A percentile compares a stretch with the other conserved stretches of the same genome.
Evolutionary conservation across 2,329 filamentous ascomycete species (phyloP).

Genomic region (Mariannaea sp.): DNA sequence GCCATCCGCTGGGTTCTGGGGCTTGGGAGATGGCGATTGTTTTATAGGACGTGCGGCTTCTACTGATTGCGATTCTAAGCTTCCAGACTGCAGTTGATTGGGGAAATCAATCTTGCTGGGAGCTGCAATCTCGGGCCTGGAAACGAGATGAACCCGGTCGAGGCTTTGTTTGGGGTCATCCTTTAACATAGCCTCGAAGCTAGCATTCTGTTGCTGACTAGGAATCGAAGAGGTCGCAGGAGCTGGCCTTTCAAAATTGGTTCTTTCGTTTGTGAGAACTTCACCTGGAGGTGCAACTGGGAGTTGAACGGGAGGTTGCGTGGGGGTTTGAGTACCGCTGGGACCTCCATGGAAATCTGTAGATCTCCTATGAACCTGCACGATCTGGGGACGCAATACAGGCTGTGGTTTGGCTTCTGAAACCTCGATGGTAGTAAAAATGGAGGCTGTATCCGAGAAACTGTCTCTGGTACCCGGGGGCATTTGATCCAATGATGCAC

Average conservation of each 20-base stretch:
- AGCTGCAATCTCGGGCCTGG: constrained; percentile 5
- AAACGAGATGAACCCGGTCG: constrained; percentile 11
- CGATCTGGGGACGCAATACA: constrained; percentile 32
- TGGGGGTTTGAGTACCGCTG: constrained; percentile 19
- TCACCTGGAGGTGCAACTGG: not conserved
- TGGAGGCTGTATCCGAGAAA: constrained; percentile 33
- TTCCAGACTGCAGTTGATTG: constrained; percentile 9
- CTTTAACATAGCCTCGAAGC: constrained; percentile 1
- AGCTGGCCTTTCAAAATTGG: not conserved
- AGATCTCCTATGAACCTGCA: constrained; percentile 34
- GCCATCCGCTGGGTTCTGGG: constrained; percentile 19
- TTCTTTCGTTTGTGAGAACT: not conserved
- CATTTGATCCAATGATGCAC: constrained; percentile 23
- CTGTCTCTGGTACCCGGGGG: constrained; percentile 28
- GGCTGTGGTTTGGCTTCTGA: constrained; percentile 34
- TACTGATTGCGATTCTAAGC: constrained; percentile 6
- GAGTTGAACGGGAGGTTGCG: constrained; percentile 16
- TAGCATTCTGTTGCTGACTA: constrained; percentile 7
- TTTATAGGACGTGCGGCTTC: constrained; percentile 1
- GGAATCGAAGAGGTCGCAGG: constrained; percentile 12
- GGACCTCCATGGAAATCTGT: constrained; percentile 25
- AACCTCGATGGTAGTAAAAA: constrained; percentile 35
- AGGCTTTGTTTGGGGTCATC: not conserved
- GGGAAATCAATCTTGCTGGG: constrained; percentile 2
- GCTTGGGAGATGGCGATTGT: not conserved